These are phyloP conservation scores for Cercospora citrullina DNA, from an alignment of 2,329 filamentous ascomycete genomes.

Conservation along the genomic window DNA sequence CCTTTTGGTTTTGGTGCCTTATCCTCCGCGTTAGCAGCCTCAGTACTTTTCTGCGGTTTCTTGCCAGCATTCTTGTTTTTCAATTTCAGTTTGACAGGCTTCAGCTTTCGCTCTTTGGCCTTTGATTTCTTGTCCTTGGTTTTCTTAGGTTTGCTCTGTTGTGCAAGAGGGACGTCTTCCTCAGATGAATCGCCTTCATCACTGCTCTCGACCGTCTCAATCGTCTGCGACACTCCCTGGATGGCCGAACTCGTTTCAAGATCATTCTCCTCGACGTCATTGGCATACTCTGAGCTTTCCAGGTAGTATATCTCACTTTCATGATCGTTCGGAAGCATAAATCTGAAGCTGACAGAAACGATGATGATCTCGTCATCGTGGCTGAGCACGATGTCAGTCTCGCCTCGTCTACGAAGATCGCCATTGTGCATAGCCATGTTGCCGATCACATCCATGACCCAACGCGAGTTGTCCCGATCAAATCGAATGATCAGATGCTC, in stretches of 20 bases:
- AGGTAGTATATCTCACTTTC: slow-evolving; percentile 45
- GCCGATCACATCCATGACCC: slow-evolving; percentile 64
- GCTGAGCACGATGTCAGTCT: slow-evolving; percentile 56
- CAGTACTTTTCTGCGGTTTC: slow-evolving; percentile 3
- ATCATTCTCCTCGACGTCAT: slow-evolving; percentile 47
- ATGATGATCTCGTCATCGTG: slow-evolving; percentile 70
- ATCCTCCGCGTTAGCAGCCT: background rate
- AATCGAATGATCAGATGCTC: slow-evolving; percentile 72
- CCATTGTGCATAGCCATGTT: slow-evolving; percentile 72
- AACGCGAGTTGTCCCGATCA: slow-evolving; percentile 62
- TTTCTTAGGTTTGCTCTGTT: slow-evolving; percentile 15
- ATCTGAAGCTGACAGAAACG: slow-evolving; percentile 67
- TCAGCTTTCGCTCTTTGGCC: slow-evolving; percentile 20
- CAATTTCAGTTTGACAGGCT: slow-evolving; percentile 22
- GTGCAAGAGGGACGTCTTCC: slow-evolving; percentile 15
- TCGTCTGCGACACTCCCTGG: slow-evolving; percentile 48
- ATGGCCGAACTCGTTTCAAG: slow-evolving; percentile 17
- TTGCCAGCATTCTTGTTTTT: slow-evolving; percentile 21
- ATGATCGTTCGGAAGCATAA: slow-evolving; percentile 68
- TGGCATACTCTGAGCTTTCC: slow-evolving; percentile 40
- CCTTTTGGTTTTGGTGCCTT: slow-evolving; percentile 19
- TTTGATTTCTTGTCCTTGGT: slow-evolving; percentile 8
- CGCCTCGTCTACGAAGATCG: slow-evolving; percentile 46
- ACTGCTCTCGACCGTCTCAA: slow-evolving; percentile 52
- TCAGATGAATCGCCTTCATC: slow-evolving; percentile 51